Evolutionary conservation across 495 filamentous ascomycete genomes (phyloP).

Genomic region (Glarea lozoyensis): DNA sequence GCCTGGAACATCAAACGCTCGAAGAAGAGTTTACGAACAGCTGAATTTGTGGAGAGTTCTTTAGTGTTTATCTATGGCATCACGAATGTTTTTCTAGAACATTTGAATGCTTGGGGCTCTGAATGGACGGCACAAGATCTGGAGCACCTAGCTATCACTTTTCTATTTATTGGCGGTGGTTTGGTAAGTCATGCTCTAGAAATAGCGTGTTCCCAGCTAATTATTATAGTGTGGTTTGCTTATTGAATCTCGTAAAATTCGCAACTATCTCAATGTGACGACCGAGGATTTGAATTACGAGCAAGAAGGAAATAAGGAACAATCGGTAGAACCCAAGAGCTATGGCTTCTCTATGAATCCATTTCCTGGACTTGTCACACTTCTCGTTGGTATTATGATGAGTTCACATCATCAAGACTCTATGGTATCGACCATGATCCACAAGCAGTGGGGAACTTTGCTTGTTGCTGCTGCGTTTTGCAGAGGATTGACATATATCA

Average conservation of each 20-base stretch:
- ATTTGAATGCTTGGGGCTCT: constrained; percentile 61
- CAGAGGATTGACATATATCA: constrained; percentile 68
- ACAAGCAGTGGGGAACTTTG: constrained; percentile 89
- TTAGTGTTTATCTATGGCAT: constrained; percentile 84
- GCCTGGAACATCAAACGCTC: constrained; percentile 85
- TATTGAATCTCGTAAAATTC: constrained; percentile 67
- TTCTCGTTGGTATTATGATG: constrained; percentile 91
- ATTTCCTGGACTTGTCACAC: constrained; percentile 75
- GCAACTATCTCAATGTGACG: constrained; percentile 61
- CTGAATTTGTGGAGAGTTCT: constrained; percentile 80
- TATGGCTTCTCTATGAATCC: constrained; percentile 81
- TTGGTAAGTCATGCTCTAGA: constrained; percentile 44
- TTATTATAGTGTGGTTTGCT: constrained; percentile 72
- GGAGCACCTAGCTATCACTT: constrained; percentile 86
- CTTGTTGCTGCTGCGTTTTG: constrained; percentile 74
- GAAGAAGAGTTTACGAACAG: constrained; percentile 55
- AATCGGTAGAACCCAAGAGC: constrained; percentile 39
- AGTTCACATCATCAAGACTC: constrained; percentile 78
- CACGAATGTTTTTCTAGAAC: constrained; percentile 90
- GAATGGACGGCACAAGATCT: constrained; percentile 72
- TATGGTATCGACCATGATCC: constrained; percentile 84
- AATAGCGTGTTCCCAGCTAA: too few relatives aligned
- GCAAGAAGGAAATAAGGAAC: constrained; percentile 16
- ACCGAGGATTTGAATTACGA: constrained; percentile 29
- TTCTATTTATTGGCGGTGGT: constrained; percentile 95